Evolutionary conservation across 2,329 filamentous ascomycete species (phyloP), one percentile per base, ranked within the genome.

Genomic region (Cladosporium colombiae): DNA sequence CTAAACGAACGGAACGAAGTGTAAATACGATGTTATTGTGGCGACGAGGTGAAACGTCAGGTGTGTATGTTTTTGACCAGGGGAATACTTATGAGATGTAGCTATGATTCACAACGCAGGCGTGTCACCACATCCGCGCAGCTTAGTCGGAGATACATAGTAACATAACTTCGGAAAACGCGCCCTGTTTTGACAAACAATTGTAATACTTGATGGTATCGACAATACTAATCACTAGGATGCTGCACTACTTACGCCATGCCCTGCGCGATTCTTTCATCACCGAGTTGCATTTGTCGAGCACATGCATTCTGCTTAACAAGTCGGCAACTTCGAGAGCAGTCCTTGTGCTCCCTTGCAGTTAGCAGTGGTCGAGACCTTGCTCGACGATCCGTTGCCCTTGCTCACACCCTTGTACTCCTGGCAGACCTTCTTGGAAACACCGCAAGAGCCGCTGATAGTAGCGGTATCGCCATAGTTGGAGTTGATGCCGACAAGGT

Each of bases 381-480:
- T 67, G 44, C 25, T 2, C 25, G 66, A 67, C 18, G 27, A 27
- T 5, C 66, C 67, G 25, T 46, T 67, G 14, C 67, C 67, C 57
- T 69, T 69, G 5, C 49, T 59, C 13, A 69, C 66, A 29, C 66
- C 68, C 35, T 63, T 46, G 55, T 65, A 68, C 55, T 69, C 66
- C 64, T 69, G 68, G 52, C 68, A 68, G 4, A 67, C 64, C 57
- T 65, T 65, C 64, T 69, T 69, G 14, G 66, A 60, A 4, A 65
- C 62, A 27, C 68, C 68, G 55, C 68, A 69, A 31, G 66, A 69
- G 37, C 62, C 59, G 37, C 66, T 68, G 46, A 69, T 65, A n/a
- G 66, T 69, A 21, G 66, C 66, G 1, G 62, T 66, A 31, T 69
- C 68, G 37, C 68, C 68, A n/a, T 66, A 69, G 55, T 69, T 69